A percentile compares a stretch with the other conserved stretches of the same genome.
phyloP scores from a whole-genome alignment of 2,329 filamentous ascomycete species.

The Fusarium musae region DNA sequence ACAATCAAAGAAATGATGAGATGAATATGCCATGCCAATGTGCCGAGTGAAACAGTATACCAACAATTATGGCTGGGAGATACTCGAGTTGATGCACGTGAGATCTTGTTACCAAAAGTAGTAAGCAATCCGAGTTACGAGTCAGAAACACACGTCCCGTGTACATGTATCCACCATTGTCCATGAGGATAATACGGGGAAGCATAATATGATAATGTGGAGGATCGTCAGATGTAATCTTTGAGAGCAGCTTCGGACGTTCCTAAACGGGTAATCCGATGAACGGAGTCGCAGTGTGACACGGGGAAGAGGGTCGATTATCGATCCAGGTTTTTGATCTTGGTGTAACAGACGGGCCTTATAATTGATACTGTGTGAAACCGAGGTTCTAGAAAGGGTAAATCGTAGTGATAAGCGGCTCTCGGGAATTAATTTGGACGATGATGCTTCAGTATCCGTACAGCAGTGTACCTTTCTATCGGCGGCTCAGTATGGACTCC shows the following conservation, averaged over 20 bases:
- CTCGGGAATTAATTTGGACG: background rate
- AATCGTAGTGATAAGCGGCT: background rate
- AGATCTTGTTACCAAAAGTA: background rate
- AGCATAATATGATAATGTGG: slow-evolving; percentile 9
- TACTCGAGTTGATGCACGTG: background rate
- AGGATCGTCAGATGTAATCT: slow-evolving; percentile 19
- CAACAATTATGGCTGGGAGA: background rate
- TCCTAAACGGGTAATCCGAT: slow-evolving; percentile 35
- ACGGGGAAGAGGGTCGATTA: slow-evolving; percentile 5
- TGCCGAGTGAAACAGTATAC: background rate
- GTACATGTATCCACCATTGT: background rate
- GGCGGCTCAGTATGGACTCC: background rate
- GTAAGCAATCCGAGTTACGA: background rate
- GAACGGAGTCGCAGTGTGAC: background rate
- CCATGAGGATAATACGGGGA: background rate
- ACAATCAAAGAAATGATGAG: slow-evolving; percentile 25
- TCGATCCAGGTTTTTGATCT: background rate
- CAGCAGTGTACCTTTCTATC: too few species aligned
- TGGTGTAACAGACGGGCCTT: background rate
- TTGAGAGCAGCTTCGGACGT: slow-evolving; percentile 17
- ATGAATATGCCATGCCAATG: background rate
- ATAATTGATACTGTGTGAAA: background rate
- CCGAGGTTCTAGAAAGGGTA: background rate
- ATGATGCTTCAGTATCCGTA: background rate
- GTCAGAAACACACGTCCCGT: background rate